Evolutionary conservation across 2,329 filamentous ascomycete genomes (phyloP).

Genomic region (Diatrype stigma): DNA sequence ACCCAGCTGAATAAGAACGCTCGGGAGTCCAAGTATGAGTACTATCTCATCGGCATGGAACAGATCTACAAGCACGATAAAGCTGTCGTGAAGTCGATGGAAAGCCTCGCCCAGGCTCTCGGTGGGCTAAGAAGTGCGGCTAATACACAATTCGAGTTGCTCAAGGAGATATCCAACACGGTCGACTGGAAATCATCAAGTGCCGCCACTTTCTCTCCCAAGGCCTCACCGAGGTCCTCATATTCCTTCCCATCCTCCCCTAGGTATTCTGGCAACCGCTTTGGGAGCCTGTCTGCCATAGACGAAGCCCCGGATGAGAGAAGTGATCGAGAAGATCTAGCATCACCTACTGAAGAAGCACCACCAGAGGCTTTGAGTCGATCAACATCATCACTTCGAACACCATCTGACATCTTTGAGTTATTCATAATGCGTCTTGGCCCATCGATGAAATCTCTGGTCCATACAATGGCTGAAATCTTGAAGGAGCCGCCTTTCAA

Average conservation of each 20-base stretch:
- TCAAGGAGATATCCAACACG: constrained; percentile 55
- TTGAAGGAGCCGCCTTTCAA: constrained; percentile 84
- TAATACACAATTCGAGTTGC: constrained; percentile 79
- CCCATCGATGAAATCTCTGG: constrained; percentile 94
- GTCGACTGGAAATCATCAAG: constrained; percentile 27
- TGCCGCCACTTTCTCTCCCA: constrained; percentile 27
- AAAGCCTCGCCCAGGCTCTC: constrained; percentile 80
- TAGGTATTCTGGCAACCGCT: constrained; percentile 34
- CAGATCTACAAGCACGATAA: constrained; percentile 74
- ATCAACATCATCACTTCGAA: constrained; percentile 37
- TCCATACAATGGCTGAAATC: constrained; percentile 83
- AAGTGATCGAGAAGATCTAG: constrained; percentile 42
- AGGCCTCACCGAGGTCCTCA: constrained; percentile 10
- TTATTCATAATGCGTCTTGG: constrained; percentile 85
- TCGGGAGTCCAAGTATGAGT: constrained; percentile 83
- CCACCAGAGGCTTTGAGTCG: constrained; percentile 12
- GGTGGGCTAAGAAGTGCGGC: constrained; percentile 88
- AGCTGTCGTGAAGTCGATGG: constrained; percentile 76
- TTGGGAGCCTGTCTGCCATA: constrained; percentile 53
- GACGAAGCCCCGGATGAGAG: constrained; percentile 58
- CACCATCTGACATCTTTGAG: constrained; percentile 82
- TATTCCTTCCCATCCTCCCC: constrained; percentile 16
- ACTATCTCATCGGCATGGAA: constrained; percentile 78
- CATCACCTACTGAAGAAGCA: constrained; percentile 9
- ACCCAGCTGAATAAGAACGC: constrained; percentile 70